Percentiles rank a stretch among this genome's conserved stretches.
Evolutionary conservation across 2,329 filamentous ascomycete species (phyloP).

Genomic region (Remersonia thermophila): DNA sequence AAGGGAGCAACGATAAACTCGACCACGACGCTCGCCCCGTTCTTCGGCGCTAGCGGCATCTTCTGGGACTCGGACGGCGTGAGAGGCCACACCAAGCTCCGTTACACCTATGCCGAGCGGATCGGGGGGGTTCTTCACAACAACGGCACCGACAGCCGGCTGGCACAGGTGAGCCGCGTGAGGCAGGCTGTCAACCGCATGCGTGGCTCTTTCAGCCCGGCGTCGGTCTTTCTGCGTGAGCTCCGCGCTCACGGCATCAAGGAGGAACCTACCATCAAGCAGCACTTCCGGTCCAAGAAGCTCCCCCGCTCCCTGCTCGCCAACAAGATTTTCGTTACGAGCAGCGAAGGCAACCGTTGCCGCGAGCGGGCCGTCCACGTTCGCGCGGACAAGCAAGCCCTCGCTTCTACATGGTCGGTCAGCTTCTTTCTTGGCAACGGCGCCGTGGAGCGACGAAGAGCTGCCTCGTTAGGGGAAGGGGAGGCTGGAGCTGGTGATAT

Average conservation of each 20-base stretch:
- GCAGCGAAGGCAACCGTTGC: slow-evolving; percentile 28
- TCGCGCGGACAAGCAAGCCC: slow-evolving; percentile 44
- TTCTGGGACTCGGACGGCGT: slow-evolving; percentile 58
- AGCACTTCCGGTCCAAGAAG: neutral
- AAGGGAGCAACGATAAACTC: slow-evolving; percentile 41
- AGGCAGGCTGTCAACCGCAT: slow-evolving; percentile 44
- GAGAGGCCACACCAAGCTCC: slow-evolving; percentile 48
- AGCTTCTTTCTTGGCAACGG: slow-evolving; percentile 54
- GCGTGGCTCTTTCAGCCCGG: slow-evolving; percentile 39
- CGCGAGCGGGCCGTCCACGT: slow-evolving; percentile 60
- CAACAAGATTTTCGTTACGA: neutral
- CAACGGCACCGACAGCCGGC: slow-evolving; percentile 19
- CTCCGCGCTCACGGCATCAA: slow-evolving; percentile 7
- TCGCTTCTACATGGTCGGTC: slow-evolving; percentile 50
- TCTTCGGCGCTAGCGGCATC: slow-evolving; percentile 44
- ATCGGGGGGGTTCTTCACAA: slow-evolving; percentile 23
- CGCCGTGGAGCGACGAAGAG: slow-evolving; percentile 14
- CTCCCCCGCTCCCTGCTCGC: neutral
- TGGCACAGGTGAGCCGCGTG: slow-evolving; percentile 25
- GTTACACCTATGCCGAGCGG: slow-evolving; percentile 62
- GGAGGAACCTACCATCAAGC: neutral
- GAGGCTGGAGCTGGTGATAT: slow-evolving; percentile 14
- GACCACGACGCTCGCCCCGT: slow-evolving; percentile 52
- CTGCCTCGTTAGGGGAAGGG: slow-evolving; percentile 13
- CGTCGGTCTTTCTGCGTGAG: slow-evolving; percentile 20